Percentiles rank a stretch among this genome's conserved stretches.
These are phyloP conservation scores for Solanum chacoense DNA, from an alignment of 305 asterid genomes.

Conservation along the genomic window DNA sequence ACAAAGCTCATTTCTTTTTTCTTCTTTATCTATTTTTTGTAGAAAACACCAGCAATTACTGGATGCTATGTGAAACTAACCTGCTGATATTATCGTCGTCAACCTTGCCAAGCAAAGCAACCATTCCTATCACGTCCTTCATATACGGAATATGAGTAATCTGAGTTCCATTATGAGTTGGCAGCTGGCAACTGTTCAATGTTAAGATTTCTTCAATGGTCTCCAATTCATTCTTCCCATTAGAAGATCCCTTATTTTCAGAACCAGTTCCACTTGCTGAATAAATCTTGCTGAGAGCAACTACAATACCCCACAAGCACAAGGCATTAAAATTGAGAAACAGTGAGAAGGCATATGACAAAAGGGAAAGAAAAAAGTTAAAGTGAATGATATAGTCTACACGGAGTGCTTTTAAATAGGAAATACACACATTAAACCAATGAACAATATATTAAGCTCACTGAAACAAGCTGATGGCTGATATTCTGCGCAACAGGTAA, in stretches of 20 bases:
- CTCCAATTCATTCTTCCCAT: constrained; percentile 26
- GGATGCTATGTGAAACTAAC: constrained; percentile 24
- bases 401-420: background rate
- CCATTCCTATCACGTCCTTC: constrained; percentile 58
- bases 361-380: background rate
- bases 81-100: constrained; percentile 61
- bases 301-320: constrained; percentile 24
- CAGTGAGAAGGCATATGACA: background rate
- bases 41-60: background rate
- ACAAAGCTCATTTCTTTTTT: background rate
- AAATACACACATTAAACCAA: background rate
- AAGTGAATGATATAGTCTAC: background rate
- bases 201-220: constrained; percentile 31
- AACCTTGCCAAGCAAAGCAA: constrained; percentile 62
- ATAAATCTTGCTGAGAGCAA: constrained; percentile 34
- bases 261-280: constrained; percentile 12
- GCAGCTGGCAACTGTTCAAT: constrained; percentile 21
- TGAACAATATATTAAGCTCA: background rate
- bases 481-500: background rate
- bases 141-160: constrained; percentile 26
- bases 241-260: constrained; percentile 16
- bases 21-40: background rate
- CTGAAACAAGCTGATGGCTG: background rate
- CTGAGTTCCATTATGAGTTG: constrained; percentile 23
- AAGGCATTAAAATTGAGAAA: constrained; percentile 1